These are phyloP conservation scores for Trichoderma simmonsii DNA, from an alignment of 2,329 filamentous ascomycete species.

Conservation along the genomic window DNA sequence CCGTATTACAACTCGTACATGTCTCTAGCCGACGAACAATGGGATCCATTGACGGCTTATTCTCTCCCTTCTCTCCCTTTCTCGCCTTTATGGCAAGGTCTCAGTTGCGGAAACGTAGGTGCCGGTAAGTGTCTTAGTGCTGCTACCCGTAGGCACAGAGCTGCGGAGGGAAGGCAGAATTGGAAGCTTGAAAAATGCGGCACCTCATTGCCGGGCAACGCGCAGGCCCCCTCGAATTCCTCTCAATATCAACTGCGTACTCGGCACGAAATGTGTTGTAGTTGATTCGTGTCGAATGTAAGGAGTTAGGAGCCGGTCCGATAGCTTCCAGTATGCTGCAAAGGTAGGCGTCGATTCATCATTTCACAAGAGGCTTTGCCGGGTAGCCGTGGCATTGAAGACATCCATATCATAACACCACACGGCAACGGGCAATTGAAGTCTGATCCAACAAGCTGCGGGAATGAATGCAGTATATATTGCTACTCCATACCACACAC, in stretches of 20 bases:
- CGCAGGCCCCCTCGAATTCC: not conserved
- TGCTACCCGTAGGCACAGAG: not conserved
- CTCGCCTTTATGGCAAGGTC: not conserved
- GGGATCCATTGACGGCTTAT: not conserved
- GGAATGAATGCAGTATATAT: not conserved
- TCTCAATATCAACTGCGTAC: not conserved
- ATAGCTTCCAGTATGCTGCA: not conserved
- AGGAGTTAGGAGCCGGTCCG: not conserved
- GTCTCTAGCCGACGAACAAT: not conserved
- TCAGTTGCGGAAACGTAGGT: not conserved
- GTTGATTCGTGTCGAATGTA: not conserved
- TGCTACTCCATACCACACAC: not conserved
- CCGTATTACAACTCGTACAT: not conserved
- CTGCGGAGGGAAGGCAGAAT: not conserved
- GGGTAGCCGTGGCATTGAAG: not conserved
- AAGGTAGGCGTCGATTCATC: not conserved
- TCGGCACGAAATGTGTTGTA: not conserved
- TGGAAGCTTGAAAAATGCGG: not conserved
- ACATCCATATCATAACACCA: no score
- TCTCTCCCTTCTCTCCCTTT: not conserved
- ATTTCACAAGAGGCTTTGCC: not conserved
- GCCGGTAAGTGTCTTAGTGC: not conserved
- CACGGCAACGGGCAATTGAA: not conserved
- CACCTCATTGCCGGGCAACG: conserved; percentile 6
- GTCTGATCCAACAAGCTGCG: not conserved